A percentile compares a stretch with the other conserved stretches of the same genome.
Evolutionary conservation across 805 yeast genomes (phyloP).

Genomic region (Millerozyma miso): DNA sequence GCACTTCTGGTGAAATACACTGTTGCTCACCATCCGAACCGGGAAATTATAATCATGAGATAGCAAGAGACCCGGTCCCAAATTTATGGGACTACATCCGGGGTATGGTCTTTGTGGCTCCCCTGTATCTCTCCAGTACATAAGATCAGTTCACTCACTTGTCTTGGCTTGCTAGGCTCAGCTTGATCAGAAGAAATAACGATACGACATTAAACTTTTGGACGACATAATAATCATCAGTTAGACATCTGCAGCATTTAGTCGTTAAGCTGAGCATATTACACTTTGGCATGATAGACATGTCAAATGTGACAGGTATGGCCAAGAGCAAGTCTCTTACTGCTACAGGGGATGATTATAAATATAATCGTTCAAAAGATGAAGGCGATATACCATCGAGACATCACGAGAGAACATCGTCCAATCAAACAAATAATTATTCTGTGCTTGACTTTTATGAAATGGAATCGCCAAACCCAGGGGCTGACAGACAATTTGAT

Average conservation of each 20-base stretch:
- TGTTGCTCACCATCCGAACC: conserved; percentile 19
- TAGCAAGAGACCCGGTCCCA: conserved; percentile 32
- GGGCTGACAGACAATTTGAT: neutral
- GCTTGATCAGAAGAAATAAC: too few species aligned
- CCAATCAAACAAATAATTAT: conserved; percentile 31
- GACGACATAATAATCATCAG: too few species aligned
- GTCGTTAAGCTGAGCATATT: neutral
- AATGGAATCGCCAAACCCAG: conserved; percentile 14
- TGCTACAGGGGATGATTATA: neutral
- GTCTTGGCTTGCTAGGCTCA: too few species aligned
- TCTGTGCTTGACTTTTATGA: conserved; percentile 37
- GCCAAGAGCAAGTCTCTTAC: neutral
- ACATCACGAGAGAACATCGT: conserved; percentile 12
- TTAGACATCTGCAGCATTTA: neutral
- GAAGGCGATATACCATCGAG: neutral
- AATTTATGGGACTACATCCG: conserved; percentile 25
- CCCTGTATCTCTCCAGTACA: conserved; percentile 33
- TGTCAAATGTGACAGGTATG: neutral
- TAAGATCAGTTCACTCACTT: too few species aligned
- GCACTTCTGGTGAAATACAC: conserved; percentile 29
- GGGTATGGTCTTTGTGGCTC: conserved; percentile 20
- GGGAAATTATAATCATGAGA: conserved; percentile 19
- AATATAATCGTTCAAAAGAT: too few species aligned
- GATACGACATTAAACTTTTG: neutral
- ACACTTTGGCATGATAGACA: neutral